phyloP scores from a whole-genome alignment of 768 basidiomycete species.

The Macrolepiota albuminosa region DNA sequence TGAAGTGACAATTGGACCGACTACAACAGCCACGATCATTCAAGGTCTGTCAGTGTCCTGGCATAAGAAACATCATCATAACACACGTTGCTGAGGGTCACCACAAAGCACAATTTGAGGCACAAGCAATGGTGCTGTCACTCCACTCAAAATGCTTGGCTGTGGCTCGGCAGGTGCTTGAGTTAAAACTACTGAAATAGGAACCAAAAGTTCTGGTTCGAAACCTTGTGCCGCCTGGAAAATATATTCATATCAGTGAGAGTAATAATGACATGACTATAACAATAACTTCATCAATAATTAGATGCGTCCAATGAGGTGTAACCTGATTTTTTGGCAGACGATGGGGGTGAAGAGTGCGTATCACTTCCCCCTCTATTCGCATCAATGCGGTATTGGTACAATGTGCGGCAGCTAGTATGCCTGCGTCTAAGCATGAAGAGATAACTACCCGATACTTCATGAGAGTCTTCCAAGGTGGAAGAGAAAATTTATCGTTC shows the following conservation, averaged over 20 bases:
- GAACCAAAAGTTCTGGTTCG: slow-evolving; percentile 45
- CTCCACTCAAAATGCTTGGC: not conserved
- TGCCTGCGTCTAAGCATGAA: slow-evolving; percentile 42
- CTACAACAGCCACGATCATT: slow-evolving; percentile 19
- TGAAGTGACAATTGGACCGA: slow-evolving; percentile 44
- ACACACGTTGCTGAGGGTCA: slow-evolving; percentile 44
- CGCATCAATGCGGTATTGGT: slow-evolving; percentile 35
- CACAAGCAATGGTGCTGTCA: slow-evolving; percentile 14
- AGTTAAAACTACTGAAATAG: slow-evolving; percentile 42
- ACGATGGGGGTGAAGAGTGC: slow-evolving; percentile 34
- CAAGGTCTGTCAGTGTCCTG: not conserved
- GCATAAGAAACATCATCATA: slow-evolving; percentile 1
- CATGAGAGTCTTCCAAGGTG: slow-evolving; percentile 42
- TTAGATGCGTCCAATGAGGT: slow-evolving; percentile 49
- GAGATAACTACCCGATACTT: slow-evolving; percentile 41
- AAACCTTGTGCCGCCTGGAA: slow-evolving; percentile 47
- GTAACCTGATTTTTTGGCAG: slow-evolving; percentile 23
- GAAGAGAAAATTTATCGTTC: slow-evolving; percentile 39
- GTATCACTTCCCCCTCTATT: slow-evolving; percentile 35
- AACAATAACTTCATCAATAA: slow-evolving; percentile 42
- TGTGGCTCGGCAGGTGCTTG: slow-evolving; percentile 12
- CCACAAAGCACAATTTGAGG: slow-evolving; percentile 50
- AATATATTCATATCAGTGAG: not conserved
- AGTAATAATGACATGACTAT: not conserved
- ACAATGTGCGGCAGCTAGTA: slow-evolving; percentile 39